phyloP scores from a whole-genome alignment of 1,284 basidiomycete genomes.

The Cutaneotrichosporon cavernicola region DNA sequence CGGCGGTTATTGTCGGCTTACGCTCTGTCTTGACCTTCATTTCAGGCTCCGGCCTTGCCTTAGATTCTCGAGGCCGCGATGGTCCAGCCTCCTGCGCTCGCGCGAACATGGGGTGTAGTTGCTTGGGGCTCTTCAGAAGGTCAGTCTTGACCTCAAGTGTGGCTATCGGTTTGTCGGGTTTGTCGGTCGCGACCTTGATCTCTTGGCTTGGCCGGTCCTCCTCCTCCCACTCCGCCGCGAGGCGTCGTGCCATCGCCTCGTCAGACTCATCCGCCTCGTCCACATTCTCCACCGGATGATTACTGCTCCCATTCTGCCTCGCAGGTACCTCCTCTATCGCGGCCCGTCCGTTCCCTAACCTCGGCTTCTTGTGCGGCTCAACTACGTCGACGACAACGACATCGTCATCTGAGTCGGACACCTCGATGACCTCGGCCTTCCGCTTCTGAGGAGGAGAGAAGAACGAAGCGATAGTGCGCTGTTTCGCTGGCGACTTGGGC shows the following conservation, averaged over 20 bases:
- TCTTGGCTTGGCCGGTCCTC: conserved; percentile 14
- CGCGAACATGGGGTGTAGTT: conserved; percentile 30
- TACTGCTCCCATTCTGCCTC: neutral
- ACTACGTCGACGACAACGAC: conserved; percentile 4
- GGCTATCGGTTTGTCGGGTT: conserved; percentile 15
- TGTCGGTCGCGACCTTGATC: neutral
- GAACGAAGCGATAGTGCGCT: conserved; percentile 42
- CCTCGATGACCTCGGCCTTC: conserved; percentile 28
- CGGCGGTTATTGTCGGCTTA: conserved; percentile 24
- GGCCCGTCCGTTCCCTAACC: neutral
- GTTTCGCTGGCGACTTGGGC: conserved; percentile 23
- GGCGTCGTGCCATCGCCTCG: conserved; percentile 32
- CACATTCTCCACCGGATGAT: neutral
- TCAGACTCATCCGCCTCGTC: conserved; percentile 23
- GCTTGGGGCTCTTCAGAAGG: neutral
- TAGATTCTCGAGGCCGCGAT: neutral
- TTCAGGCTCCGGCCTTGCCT: neutral
- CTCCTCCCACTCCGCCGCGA: conserved; percentile 32
- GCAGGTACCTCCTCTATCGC: neutral
- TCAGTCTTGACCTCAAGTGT: neutral
- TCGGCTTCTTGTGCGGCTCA: neutral
- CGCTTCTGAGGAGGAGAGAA: conserved; percentile 40
- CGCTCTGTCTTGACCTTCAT: neutral
- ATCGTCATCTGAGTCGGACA: conserved; percentile 42
- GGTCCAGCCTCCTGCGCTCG: neutral